A percentile compares a stretch with the other conserved stretches of the same genome.
phyloP scores from a whole-genome alignment of 2,329 filamentous ascomycete species.

The Dothidotthia symphoricarpi region DNA sequence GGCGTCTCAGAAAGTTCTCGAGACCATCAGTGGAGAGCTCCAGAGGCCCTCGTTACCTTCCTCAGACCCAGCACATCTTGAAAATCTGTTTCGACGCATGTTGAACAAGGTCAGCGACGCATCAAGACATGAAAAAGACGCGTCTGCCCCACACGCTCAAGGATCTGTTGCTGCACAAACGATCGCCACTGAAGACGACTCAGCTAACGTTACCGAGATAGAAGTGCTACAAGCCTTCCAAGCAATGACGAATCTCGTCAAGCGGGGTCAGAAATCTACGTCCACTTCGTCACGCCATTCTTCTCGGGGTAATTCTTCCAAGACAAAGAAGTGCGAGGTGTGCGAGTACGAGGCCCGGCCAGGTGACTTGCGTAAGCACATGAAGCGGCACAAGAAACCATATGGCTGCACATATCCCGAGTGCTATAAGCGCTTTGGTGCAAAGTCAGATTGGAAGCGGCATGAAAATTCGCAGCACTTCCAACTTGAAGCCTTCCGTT shows the following conservation, averaged over 20 bases:
- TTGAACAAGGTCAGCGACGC: slow-evolving; percentile 6
- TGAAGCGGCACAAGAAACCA: slow-evolving; percentile 75
- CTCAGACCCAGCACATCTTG: slow-evolving; percentile 20
- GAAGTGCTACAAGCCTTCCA: slow-evolving; percentile 26
- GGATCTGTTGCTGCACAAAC: background rate
- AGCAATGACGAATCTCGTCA: slow-evolving; percentile 28
- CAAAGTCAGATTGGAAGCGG: slow-evolving; percentile 91
- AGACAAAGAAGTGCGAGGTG: slow-evolving; percentile 16
- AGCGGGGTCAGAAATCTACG: slow-evolving; percentile 14
- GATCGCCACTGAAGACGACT: background rate
- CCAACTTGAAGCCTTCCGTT: slow-evolving; percentile 70
- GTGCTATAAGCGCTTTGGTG: slow-evolving; percentile 77
- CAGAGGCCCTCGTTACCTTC: slow-evolving; percentile 8
- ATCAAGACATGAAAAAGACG: slow-evolving; percentile 1
- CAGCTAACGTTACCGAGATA: slow-evolving; percentile 17
- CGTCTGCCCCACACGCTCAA: background rate
- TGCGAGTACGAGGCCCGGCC: slow-evolving; percentile 16
- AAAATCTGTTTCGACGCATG: slow-evolving; percentile 23
- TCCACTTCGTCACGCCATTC: slow-evolving; percentile 11
- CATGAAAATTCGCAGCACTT: slow-evolving; percentile 82
- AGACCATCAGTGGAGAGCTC: too few relatives aligned
- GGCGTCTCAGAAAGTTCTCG: slow-evolving; percentile 2
- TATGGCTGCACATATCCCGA: slow-evolving; percentile 74
- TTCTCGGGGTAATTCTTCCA: slow-evolving; percentile 10
- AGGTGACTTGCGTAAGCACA: slow-evolving; percentile 64